phyloP scores from a whole-genome alignment of 2,329 filamentous ascomycete genomes.

The Botrytis fragariae region DNA sequence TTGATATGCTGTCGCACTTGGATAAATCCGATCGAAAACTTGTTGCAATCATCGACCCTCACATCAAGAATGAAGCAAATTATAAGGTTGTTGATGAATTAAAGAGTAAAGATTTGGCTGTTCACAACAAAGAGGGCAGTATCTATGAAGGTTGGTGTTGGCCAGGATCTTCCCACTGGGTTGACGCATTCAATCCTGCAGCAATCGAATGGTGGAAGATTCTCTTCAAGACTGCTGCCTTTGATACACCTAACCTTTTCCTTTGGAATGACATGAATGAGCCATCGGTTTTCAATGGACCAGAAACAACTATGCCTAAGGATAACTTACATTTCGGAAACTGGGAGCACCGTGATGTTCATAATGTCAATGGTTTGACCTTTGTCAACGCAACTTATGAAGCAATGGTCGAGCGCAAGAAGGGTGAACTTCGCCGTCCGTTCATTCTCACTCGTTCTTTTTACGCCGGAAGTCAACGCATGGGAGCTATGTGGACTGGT shows the following conservation, averaged over 20 bases:
- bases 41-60: slow-evolving; percentile 92
- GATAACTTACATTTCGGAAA: slow-evolving; percentile 88
- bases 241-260: slow-evolving; percentile 89
- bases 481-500: slow-evolving; percentile 97
- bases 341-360: slow-evolving; percentile 96
- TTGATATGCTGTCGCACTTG: slow-evolving; percentile 83
- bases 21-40: slow-evolving; percentile 84
- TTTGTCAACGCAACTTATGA: slow-evolving; percentile 93
- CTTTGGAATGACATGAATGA: slow-evolving; percentile 99
- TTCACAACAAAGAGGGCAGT: slow-evolving; percentile 85
- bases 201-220: slow-evolving; percentile 87
- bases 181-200: slow-evolving; percentile 93
- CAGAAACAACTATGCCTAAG: slow-evolving; percentile 98
- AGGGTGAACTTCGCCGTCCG: slow-evolving; percentile 79
- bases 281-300: slow-evolving; percentile 97
- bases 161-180: slow-evolving; percentile 95
- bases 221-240: slow-evolving; percentile 83
- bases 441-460: slow-evolving; percentile 93
- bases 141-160: slow-evolving; percentile 98
- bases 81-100: slow-evolving; percentile 79
- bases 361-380: slow-evolving; percentile 94
- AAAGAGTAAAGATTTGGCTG: slow-evolving; percentile 77
- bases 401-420: slow-evolving; percentile 78
- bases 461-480: slow-evolving; percentile 84
- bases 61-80: slow-evolving; percentile 87